phyloP scores from a whole-genome alignment of 2,329 filamentous ascomycete species.

The Elsinoe perseae region DNA sequence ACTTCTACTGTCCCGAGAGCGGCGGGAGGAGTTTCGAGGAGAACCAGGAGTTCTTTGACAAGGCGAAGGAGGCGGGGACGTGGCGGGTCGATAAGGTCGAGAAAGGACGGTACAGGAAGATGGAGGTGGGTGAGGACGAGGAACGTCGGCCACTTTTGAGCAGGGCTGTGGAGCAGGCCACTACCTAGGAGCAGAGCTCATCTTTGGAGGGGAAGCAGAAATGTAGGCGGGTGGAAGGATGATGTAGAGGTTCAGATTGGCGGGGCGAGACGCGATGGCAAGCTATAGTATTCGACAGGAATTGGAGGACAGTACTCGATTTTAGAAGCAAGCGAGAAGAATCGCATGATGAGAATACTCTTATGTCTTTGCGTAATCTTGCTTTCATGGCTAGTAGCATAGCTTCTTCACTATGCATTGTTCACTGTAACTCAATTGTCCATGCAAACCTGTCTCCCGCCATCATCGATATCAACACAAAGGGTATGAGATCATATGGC shows the following conservation, averaged over 20 bases:
- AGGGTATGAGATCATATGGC: too few relatives aligned
- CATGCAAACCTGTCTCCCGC: too few relatives aligned
- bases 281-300: too few relatives aligned
- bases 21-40: slow-evolving; percentile 53
- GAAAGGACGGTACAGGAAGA: slow-evolving; percentile 43
- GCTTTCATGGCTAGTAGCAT: too few relatives aligned
- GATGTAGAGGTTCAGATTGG: neutral
- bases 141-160: slow-evolving; percentile 40
- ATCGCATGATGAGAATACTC: neutral
- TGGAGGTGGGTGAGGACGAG: slow-evolving; percentile 38
- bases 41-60: slow-evolving; percentile 52
- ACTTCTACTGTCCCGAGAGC: slow-evolving; percentile 46
- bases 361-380: too few relatives aligned
- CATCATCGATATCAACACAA: too few relatives aligned
- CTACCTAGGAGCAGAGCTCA: neutral
- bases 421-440: too few relatives aligned
- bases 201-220: neutral
- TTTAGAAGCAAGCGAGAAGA: neutral
- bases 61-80: slow-evolving; percentile 42
- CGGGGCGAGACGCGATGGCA: too few relatives aligned
- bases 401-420: too few relatives aligned
- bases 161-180: slow-evolving; percentile 37
- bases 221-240: neutral
- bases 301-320: neutral
- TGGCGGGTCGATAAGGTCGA: slow-evolving; percentile 50